Percentiles rank a stretch among this genome's conserved stretches.
Conservation (phyloP, 164 flowering plant genomes). For the grape (Vitis vinifera) region ASM3070453v1 NC_081816.1:21430001-21430500, state of each 20-base stretch:
- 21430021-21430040: conserved; percentile 17
- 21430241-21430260: neutral
- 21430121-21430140: conserved; percentile 81
- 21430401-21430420: neutral
- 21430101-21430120: conserved; percentile 74
- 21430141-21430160: conserved; percentile 76
- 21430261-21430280: no score
- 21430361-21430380: conserved; percentile 85
- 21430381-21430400: conserved; percentile 60
- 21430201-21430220: neutral
- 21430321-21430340: conserved; percentile 57
- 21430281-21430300: no score
- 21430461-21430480: neutral
- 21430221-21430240: neutral
- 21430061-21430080: conserved; percentile 70
- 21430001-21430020: neutral
- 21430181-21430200: conserved; percentile 53
- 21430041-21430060: conserved; percentile 63
- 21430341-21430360: conserved; percentile 68
- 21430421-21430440: neutral
- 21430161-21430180: conserved; percentile 64
- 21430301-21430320: conserved; percentile 17
- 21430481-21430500: neutral
- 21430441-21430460: neutral
- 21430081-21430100: conserved; percentile 88